These are phyloP conservation scores for Trichoderma endophyticum DNA, from an alignment of 2,329 filamentous ascomycete genomes.

Conservation along the genomic window DNA sequence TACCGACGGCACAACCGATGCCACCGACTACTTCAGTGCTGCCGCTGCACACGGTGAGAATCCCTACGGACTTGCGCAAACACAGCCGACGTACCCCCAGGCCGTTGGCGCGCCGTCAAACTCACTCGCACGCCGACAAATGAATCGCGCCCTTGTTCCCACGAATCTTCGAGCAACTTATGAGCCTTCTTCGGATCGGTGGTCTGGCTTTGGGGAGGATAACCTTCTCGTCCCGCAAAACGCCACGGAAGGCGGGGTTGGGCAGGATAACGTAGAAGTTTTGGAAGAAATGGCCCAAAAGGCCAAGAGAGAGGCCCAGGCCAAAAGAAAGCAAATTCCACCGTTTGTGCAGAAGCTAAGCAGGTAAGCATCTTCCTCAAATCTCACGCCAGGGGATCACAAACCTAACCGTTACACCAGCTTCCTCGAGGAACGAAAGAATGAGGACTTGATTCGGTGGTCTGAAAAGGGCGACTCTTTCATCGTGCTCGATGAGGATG, in stretches of 20 bases:
- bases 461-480: slow-evolving; percentile 96
- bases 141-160: slow-evolving; percentile 50
- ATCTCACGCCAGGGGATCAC: not conserved
- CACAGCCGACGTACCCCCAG: slow-evolving; percentile 34
- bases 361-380: slow-evolving; percentile 60
- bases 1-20: slow-evolving; percentile 32
- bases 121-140: slow-evolving; percentile 50
- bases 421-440: slow-evolving; percentile 89
- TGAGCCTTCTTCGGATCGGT: slow-evolving; percentile 39
- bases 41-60: slow-evolving; percentile 33
- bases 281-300: slow-evolving; percentile 75
- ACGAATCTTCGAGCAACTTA: slow-evolving; percentile 39
- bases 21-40: slow-evolving; percentile 37
- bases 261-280: slow-evolving; percentile 71
- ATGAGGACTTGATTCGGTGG: slow-evolving; percentile 94
- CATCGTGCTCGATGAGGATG: slow-evolving; percentile 93
- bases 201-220: slow-evolving; percentile 43
- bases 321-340: slow-evolving; percentile 91
- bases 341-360: slow-evolving; percentile 97
- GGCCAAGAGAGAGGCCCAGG: slow-evolving; percentile 82
- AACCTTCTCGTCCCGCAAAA: slow-evolving; percentile 37
- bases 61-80: slow-evolving; percentile 39
- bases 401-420: slow-evolving; percentile 47
- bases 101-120: slow-evolving; percentile 41
- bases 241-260: slow-evolving; percentile 34